Base-by-base conservation (phyloP, 2,329 filamentous ascomycete species). In the Talaromyces verruculosus region DNA sequence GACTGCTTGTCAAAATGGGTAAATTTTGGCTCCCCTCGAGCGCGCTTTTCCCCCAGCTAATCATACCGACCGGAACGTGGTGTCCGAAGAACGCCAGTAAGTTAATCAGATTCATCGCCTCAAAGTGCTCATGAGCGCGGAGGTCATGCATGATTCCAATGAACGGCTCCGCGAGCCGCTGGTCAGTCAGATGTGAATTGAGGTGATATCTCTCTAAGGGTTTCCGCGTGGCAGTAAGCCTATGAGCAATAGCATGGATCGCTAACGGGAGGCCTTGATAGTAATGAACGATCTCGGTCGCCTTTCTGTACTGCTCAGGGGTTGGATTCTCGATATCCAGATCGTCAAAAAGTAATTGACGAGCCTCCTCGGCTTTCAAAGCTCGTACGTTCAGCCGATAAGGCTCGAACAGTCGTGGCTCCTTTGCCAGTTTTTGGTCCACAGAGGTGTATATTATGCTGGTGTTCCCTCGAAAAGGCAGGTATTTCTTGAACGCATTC, bases 371-470 rank as follows among this genome's bases (percentile, higher is more conserved):
- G 1, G 84, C 80, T 1, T 82, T 81, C 7, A 91, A 77, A 1
- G 83, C 76, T 22, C 82, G 83, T 5, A 91, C 79, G 55, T 82
- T 82, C 60, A 91, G 82, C 81, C 80, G 75, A 81, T 83, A 68
- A 78, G 88, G 77, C 82, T 89, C 81, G 83, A 87, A 77, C 80
- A 90, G 66, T 78, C 84, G 74, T 82, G 85, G 73, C 81, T 85
- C 74, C 83, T 87, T 78, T 58, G 78, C 75, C 55, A 84, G 69
- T n/a, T 85, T 85, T 45, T 82, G 82, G 69, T 90, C 87, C 0
- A 89, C 85, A 0, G 88, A 90, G 0, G 89, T 91, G 70, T 89
- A 89, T 30, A 91, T 88, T 58, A 91, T 83, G 70, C 85, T 87
- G 15, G 87, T 89, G 64, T 86, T 83, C 67, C 79, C 83, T 33